Evolutionary conservation across 2,329 filamentous ascomycete genomes (phyloP).

Genomic region (Fusarium chlamydosporum): DNA sequence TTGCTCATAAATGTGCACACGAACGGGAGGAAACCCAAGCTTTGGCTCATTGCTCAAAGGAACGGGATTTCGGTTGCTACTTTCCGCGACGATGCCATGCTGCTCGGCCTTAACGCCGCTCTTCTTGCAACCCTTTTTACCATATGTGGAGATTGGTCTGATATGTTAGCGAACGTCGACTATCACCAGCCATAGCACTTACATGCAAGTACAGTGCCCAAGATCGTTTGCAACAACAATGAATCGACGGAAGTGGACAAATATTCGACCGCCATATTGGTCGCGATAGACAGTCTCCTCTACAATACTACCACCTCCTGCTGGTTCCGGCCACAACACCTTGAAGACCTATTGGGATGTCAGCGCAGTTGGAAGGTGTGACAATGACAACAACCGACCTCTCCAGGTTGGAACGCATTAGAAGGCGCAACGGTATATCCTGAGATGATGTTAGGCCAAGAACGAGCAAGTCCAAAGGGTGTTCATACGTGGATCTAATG

Average conservation of each 20-base stretch:
- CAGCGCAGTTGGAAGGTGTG: not conserved
- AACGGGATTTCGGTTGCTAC: constrained; percentile 51
- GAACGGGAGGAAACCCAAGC: constrained; percentile 64
- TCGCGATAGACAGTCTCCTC: constrained; percentile 55
- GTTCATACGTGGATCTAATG: constrained; percentile 57
- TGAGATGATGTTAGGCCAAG: constrained; percentile 45
- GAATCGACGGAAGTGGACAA: constrained; percentile 67
- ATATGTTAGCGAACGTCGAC: constrained; percentile 23
- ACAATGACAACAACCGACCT: constrained; percentile 49
- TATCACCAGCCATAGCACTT: constrained; percentile 48
- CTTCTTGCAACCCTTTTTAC: constrained; percentile 66
- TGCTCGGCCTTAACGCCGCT: constrained; percentile 65
- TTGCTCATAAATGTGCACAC: constrained; percentile 59
- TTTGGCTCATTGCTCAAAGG: constrained; percentile 60
- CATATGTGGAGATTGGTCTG: constrained; percentile 70
- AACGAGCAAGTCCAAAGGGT: too few species aligned
- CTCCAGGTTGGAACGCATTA: constrained; percentile 58
- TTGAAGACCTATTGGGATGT: constrained; percentile 64
- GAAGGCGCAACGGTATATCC: constrained; percentile 59
- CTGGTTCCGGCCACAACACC: constrained; percentile 68
- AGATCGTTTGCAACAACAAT: constrained; percentile 66
- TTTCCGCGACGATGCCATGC: constrained; percentile 67
- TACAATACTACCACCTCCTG: constrained; percentile 55
- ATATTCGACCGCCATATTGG: constrained; percentile 58
- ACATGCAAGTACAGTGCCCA: constrained; percentile 71